phyloP scores from a whole-genome alignment of 129 eudicot species.

The Flaveria robusta region DNA sequence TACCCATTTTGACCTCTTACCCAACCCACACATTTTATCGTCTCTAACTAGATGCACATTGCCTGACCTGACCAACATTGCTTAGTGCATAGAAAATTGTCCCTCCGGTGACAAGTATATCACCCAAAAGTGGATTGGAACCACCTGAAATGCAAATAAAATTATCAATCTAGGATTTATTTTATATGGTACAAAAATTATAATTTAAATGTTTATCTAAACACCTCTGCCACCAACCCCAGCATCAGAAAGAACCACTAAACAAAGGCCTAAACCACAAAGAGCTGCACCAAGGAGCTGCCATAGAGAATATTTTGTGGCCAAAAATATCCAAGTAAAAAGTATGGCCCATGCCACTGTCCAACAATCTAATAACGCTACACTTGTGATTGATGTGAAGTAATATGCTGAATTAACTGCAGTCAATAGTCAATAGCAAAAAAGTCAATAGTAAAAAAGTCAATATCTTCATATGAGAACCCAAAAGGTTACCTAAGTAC shows the following conservation, averaged over 20 bases:
- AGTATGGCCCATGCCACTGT: constrained; percentile 80
- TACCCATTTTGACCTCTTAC: background rate
- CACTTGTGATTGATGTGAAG: constrained; percentile 88
- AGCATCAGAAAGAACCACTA: constrained; percentile 72
- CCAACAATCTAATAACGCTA: constrained; percentile 75
- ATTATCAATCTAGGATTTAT: background rate
- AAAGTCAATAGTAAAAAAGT: constrained; percentile 14
- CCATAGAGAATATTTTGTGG: constrained; percentile 61
- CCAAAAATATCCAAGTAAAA: constrained; percentile 78
- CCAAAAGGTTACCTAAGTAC: background rate
- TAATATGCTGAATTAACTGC: constrained; percentile 83
- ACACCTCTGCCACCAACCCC: constrained; percentile 68
- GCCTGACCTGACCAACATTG: constrained; percentile 83
- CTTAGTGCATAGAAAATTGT: constrained; percentile 62
- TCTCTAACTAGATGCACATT: background rate
- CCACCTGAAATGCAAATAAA: constrained; percentile 60
- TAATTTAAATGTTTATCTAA: background rate
- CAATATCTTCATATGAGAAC: background rate
- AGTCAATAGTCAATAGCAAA: background rate
- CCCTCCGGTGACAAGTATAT: constrained; percentile 61
- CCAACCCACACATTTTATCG: background rate
- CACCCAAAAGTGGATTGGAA: constrained; percentile 82
- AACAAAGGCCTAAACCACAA: constrained; percentile 68
- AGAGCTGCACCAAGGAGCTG: constrained; percentile 75
- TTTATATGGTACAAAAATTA: background rate